A percentile compares a stretch with the other conserved stretches of the same genome.
These are phyloP conservation scores for Cercospora brassicicola DNA, from an alignment of 2,329 filamentous ascomycete genomes.

Conservation along the genomic window DNA sequence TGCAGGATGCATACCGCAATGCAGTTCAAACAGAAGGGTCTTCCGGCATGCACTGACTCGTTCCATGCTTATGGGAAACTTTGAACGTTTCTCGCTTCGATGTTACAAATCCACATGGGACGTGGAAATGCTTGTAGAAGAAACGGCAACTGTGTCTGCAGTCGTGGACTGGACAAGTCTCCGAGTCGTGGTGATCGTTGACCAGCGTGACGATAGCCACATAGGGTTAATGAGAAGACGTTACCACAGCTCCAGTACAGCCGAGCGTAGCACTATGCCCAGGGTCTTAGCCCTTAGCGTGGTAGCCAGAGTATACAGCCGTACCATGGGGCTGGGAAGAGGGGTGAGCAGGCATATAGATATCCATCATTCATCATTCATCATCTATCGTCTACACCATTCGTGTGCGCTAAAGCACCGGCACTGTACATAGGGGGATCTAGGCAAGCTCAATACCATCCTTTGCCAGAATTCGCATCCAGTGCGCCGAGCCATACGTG, in stretches of 20 bases:
- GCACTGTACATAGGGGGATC: background rate
- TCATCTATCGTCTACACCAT: background rate
- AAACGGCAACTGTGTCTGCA: background rate
- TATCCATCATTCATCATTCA: background rate
- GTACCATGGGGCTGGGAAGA: too few species aligned
- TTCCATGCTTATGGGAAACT: background rate
- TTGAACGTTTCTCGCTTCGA: background rate
- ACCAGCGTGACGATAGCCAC: background rate
- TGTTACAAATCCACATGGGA: background rate
- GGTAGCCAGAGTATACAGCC: too few species aligned
- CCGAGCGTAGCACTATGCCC: too few species aligned
- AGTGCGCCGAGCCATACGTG: background rate
- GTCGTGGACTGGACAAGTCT: background rate
- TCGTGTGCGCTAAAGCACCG: background rate
- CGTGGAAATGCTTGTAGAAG: background rate
- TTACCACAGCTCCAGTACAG: background rate
- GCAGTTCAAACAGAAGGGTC: background rate
- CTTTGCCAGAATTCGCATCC: background rate
- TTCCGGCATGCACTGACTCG: background rate
- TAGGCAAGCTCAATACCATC: background rate
- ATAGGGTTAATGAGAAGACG: background rate
- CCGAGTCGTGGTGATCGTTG: background rate
- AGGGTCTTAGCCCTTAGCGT: too few species aligned
- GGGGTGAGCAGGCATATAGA: background rate
- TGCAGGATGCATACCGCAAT: background rate